Percentiles rank a stretch among this genome's conserved stretches.
Evolutionary conservation across 129 eudicot species (phyloP).

Genomic region (Solidago caesia): DNA sequence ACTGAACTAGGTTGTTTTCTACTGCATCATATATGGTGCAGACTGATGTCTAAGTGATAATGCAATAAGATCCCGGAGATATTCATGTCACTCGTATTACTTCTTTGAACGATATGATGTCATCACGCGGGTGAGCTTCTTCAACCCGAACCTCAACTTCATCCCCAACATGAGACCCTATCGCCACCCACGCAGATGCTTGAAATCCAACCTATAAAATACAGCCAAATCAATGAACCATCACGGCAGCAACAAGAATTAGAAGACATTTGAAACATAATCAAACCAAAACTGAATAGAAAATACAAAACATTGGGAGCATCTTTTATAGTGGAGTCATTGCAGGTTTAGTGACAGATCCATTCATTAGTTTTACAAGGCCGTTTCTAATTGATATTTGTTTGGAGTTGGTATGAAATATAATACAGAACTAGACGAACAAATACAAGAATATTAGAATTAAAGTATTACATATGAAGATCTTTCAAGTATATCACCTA

Average conservation of each 20-base stretch:
- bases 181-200: slow-evolving; percentile 67
- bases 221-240: neutral
- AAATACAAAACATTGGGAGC: neutral
- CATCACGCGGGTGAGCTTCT: slow-evolving; percentile 84
- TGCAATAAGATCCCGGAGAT: slow-evolving; percentile 16
- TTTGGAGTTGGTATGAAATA: too few species aligned
- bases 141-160: slow-evolving; percentile 73
- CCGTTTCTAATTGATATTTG: too few species aligned
- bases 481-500: too few species aligned
- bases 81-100: slow-evolving; percentile 35
- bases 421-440: too few species aligned
- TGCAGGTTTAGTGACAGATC: too few species aligned
- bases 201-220: slow-evolving; percentile 74
- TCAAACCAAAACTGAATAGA: neutral
- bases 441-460: too few species aligned
- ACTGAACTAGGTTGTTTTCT: slow-evolving; percentile 8
- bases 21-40: slow-evolving; percentile 12
- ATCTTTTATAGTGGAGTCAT: neutral
- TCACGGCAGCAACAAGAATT: neutral
- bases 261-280: neutral
- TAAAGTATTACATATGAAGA: too few species aligned
- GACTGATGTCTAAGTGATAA: neutral
- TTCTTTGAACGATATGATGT: slow-evolving; percentile 65
- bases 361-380: too few species aligned
- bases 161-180: slow-evolving; percentile 78